Evolutionary conservation across 768 basidiomycete species (phyloP), one percentile per base, ranked within the genome.

Genomic region (Serendipita sp.): DNA sequence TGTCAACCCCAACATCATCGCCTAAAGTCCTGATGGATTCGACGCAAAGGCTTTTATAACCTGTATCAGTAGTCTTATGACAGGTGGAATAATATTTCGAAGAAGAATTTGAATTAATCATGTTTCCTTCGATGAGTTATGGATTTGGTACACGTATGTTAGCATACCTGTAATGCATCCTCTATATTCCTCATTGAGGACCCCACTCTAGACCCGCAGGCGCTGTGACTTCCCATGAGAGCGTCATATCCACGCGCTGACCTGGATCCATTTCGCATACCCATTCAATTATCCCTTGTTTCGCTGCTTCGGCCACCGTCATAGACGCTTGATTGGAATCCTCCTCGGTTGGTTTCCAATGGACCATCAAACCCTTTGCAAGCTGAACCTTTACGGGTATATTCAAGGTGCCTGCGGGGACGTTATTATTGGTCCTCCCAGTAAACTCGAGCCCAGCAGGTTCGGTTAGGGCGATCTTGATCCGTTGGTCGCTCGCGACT

Each of bases 231-330:
- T 83, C 82, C 78, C 81, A 85, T 66, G 78, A 74, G 1, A 79
- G 75, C 63, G 78, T 74, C n/a, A 85, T 68, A 8, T 70, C 71
- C 16, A 80, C 71, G 68, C 76, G 77, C 63, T 73, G 74, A 13
- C 78, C 79, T 13, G 74, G 75, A 3, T 72, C 76, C 34, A 83
- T 71, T 28, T 71, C 75, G 71, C 77, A 75, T 65, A 72, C 73
- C 82, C 83, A 85, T 70, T 83, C 81, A 68, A 80, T 79, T 65
- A 75, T 75, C n/a, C n/a, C n/a, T n/a, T n/a, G n/a, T n/a, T n/a
- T n/a, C n/a, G n/a, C n/a, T 2, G 84, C 84, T 13, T 45, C 58
- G 23, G 16, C 18, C 5, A 8, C 34, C 34, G 47, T 41, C 34
- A 44, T 36, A 11, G 78, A 72, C 81, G 79, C 73, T 79, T 77